A percentile compares a stretch with the other conserved stretches of the same genome.
Conservation (phyloP, 441 rosid species). For the Gossypium aridum region DNA sequence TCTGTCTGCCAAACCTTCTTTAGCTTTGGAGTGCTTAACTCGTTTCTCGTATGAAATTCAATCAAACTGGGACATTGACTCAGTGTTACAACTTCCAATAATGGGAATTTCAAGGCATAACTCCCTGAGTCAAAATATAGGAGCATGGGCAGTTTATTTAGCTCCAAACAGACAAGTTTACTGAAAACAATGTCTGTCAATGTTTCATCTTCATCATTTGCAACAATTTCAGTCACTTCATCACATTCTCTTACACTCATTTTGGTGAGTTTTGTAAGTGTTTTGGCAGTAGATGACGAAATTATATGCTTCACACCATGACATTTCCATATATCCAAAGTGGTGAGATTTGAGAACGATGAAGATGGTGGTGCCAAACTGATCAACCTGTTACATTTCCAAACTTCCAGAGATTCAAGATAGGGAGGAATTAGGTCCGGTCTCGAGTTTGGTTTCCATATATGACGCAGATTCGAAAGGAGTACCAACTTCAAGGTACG, state of each 20-base stretch:
- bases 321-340: constrained; percentile 20
- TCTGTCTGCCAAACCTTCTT: constrained; percentile 12
- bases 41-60: not conserved
- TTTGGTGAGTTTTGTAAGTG: constrained; percentile 15
- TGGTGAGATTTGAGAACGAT: constrained; percentile 15
- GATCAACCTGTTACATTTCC: constrained; percentile 11
- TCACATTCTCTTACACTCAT: constrained; percentile 18
- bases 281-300: constrained; percentile 21
- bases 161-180: constrained; percentile 10
- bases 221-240: constrained; percentile 14
- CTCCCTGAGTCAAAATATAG: not conserved
- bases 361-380: constrained; percentile 11
- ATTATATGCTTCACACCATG: constrained; percentile 13
- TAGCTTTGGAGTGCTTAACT: constrained; percentile 12
- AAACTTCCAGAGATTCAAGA: constrained; percentile 8
- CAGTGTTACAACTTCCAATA: constrained; percentile 7
- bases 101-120: constrained; percentile 9
- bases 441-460: constrained; percentile 10
- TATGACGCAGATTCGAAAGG: constrained; percentile 7
- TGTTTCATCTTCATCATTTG: not conserved
- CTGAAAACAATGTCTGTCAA: constrained; percentile 18
- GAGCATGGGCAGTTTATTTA: constrained; percentile 16
- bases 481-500: constrained; percentile 6
- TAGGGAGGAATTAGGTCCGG: constrained; percentile 2
- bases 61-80: not conserved